Conservation (phyloP, 495 filamentous ascomycete species). For the Aspergillus campestris region DNA sequence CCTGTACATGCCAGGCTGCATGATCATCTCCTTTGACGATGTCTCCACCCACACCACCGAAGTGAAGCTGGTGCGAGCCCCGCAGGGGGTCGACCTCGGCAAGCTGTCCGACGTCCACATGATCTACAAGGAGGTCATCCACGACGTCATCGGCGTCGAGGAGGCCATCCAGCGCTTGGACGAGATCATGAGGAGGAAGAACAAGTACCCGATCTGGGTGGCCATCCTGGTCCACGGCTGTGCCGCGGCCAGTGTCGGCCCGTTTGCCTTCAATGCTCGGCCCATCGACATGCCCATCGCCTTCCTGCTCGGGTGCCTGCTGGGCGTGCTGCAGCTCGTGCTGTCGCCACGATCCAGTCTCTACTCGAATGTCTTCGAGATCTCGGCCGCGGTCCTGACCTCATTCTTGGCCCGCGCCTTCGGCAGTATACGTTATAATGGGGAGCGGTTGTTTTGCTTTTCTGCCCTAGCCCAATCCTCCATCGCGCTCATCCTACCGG, state of each 20-base stretch:
- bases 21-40: constrained; percentile 95
- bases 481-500: constrained; percentile 88
- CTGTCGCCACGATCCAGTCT: constrained; percentile 72
- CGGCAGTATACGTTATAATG: constrained; percentile 58
- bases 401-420: constrained; percentile 87
- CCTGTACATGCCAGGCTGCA: constrained; percentile 85
- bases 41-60: constrained; percentile 82
- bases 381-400: constrained; percentile 75
- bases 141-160: constrained; percentile 77
- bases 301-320: constrained; percentile 75
- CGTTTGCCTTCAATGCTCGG: constrained; percentile 84
- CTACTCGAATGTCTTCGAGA: constrained; percentile 80
- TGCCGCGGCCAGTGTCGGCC: constrained; percentile 70
- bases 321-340: constrained; percentile 76
- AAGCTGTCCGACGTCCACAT: constrained; percentile 77
- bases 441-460: constrained; percentile 76
- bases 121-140: constrained; percentile 89
- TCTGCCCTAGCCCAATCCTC: constrained; percentile 83
- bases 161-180: constrained; percentile 68
- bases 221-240: constrained; percentile 78
- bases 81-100: constrained; percentile 75
- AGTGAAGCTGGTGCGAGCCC: constrained; percentile 73
- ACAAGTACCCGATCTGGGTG: constrained; percentile 60
- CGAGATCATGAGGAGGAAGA: constrained; percentile 50
- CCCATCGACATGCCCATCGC: constrained; percentile 82